Percentiles rank a stretch among this genome's conserved stretches.
These are phyloP conservation scores for Ampelomyces quisqualis DNA, from an alignment of 2,329 filamentous ascomycete species.

Conservation along the genomic window DNA sequence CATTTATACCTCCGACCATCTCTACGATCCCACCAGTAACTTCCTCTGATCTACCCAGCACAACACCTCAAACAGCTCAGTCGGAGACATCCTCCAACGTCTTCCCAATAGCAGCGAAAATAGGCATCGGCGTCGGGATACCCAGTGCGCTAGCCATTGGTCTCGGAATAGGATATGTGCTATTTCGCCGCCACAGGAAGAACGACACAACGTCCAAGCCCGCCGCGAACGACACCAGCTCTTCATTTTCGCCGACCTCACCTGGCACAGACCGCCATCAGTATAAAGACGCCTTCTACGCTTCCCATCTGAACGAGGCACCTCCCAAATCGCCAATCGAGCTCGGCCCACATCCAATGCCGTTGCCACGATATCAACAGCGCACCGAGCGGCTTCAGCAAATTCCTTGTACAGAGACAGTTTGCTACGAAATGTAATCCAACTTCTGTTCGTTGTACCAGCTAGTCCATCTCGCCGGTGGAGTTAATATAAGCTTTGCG, in stretches of 20 bases:
- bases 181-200: slow-evolving; percentile 3
- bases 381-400: too few relatives aligned
- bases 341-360: too few relatives aligned
- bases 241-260: not conserved
- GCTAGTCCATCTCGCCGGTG: too few relatives aligned
- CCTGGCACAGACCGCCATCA: not conserved
- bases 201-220: not conserved
- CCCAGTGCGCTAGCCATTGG: slow-evolving; percentile 50
- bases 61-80: not conserved
- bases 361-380: too few relatives aligned
- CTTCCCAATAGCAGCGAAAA: slow-evolving; percentile 18
- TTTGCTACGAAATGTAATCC: too few relatives aligned
- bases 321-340: slow-evolving; percentile 6
- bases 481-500: too few relatives aligned
- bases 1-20: not conserved
- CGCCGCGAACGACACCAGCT: not conserved
- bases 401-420: too few relatives aligned
- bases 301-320: slow-evolving; percentile 2
- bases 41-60: not conserved
- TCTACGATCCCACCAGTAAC: not conserved
- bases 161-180: slow-evolving; percentile 1
- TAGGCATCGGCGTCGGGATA: slow-evolving; percentile 45
- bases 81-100: not conserved
- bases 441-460: too few relatives aligned
- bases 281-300: slow-evolving; percentile 1